Conservation (phyloP, 441 rosid species). For the Populus tomentosa region DNA sequence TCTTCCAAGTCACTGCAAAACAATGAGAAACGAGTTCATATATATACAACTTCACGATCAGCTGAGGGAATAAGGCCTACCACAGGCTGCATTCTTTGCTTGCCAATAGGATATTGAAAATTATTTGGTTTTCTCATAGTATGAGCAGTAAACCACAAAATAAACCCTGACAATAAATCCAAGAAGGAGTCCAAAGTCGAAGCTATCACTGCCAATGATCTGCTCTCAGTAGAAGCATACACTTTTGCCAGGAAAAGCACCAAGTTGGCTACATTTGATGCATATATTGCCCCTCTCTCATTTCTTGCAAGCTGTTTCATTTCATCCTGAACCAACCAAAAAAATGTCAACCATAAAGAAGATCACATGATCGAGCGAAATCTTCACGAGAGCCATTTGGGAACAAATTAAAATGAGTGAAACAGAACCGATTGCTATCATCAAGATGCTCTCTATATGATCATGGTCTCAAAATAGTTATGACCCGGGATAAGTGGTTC, state of each 20-base stretch:
- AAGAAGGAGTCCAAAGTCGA: constrained; percentile 59
- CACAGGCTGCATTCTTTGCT: constrained; percentile 65
- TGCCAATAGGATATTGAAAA: constrained; percentile 51
- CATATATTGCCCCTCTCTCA: constrained; percentile 40
- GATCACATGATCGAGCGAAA: neutral
- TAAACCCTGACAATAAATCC: constrained; percentile 62
- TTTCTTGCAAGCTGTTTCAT: constrained; percentile 32
- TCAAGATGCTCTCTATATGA: neutral
- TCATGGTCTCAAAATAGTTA: neutral
- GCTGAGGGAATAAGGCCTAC: constrained; percentile 18
- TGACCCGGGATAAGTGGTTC: neutral
- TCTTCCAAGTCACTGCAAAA: neutral
- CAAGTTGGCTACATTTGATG: constrained; percentile 51
- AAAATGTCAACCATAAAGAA: too few species aligned
- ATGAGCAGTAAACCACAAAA: constrained; percentile 50
- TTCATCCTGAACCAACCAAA: constrained; percentile 30
- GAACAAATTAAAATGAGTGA: neutral
- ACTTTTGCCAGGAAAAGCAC: constrained; percentile 52
- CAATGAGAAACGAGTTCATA: too few species aligned
- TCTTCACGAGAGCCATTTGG: neutral
- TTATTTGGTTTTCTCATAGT: constrained; percentile 48
- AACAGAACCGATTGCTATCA: neutral
- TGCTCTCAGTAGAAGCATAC: constrained; percentile 50
- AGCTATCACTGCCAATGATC: constrained; percentile 62
- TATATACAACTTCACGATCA: neutral